Evolutionary conservation across 352 stramenopile genomes (phyloP), one percentile per base, ranked within the genome.

Genomic region (Pythium plurisporium): DNA sequence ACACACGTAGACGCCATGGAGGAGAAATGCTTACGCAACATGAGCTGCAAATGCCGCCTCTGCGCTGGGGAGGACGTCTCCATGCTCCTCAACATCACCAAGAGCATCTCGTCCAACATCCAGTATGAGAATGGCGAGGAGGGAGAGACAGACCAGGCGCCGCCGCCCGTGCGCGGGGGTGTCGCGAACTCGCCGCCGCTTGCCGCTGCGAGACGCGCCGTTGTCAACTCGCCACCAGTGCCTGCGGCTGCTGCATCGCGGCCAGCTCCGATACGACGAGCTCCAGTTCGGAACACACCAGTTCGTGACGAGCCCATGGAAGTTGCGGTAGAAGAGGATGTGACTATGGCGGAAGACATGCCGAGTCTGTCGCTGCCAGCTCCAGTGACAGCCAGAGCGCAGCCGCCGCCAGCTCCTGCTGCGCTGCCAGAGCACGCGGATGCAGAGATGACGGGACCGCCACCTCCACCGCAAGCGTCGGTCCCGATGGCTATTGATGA

Each of bases 21-120:
- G 29, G 79, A 90, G 36, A 87, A 85, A 71, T 95, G 86, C 46
- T 69, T 94, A 34, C 83, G 86, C 55, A 94, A 86, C 65, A 90
- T 91, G 78, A 95, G 74, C 63, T 95, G 86, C 76, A 89, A 56
- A 55, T 95, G 86, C 70, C 74, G 65, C 45, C 78, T 94, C 57
- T 95, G 86, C 65, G 72, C 78, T 19, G 82, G 83, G 57, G 86
- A 93, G 56, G 83, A 95, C 63, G 69, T 94, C 27, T 73, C 76
- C 10, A 79, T 72, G 58, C 70, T 95, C 10, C 69, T 90, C 57
- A 84, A 64, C 65, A 89, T 95, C 53, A 82, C 78, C 62, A 87
- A 89, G 61, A 77, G 74, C 23, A 94, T 95, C 49, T 82, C 74
- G 37, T 94, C 83, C 45, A 87, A 84, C 27, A 91, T 95, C 41